Conservation (phyloP, 257 asterid species). For the Handroanthus guayacan region DNA sequence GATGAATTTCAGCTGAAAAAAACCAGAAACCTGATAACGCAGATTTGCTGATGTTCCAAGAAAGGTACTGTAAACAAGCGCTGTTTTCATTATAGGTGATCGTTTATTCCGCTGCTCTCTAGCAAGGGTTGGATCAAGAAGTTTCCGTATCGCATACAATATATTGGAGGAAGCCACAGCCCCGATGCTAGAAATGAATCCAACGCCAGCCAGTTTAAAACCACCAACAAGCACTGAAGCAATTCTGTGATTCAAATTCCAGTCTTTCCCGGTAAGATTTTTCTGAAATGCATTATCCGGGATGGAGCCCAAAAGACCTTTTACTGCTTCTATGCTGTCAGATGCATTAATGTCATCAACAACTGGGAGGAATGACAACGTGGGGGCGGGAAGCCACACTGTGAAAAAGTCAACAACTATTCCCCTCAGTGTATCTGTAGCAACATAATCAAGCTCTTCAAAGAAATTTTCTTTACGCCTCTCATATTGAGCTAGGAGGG, state of each 20-base stretch:
- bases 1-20: neutral
- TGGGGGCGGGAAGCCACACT: slow-evolving; percentile 92
- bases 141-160: slow-evolving; percentile 49
- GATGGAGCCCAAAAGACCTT: slow-evolving; percentile 77
- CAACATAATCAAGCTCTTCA: slow-evolving; percentile 75
- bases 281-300: slow-evolving; percentile 87
- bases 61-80: slow-evolving; percentile 66
- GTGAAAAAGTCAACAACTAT: slow-evolving; percentile 79
- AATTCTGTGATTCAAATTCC: slow-evolving; percentile 72
- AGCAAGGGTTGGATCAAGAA: slow-evolving; percentile 56
- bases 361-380: slow-evolving; percentile 67
- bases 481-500: slow-evolving; percentile 78
- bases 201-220: slow-evolving; percentile 76
- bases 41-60: slow-evolving; percentile 93
- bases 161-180: slow-evolving; percentile 78
- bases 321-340: slow-evolving; percentile 63
- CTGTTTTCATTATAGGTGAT: slow-evolving; percentile 79
- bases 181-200: slow-evolving; percentile 79
- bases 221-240: slow-evolving; percentile 77
- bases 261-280: slow-evolving; percentile 64
- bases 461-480: slow-evolving; percentile 71
- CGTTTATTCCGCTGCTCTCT: slow-evolving; percentile 52
- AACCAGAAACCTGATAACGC: slow-evolving; percentile 74
- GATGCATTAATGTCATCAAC: slow-evolving; percentile 52
- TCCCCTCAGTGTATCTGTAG: slow-evolving; percentile 71